Evolutionary conservation across 2,329 filamentous ascomycete species (phyloP).

Genomic region (Cladophialophora psammophila): DNA sequence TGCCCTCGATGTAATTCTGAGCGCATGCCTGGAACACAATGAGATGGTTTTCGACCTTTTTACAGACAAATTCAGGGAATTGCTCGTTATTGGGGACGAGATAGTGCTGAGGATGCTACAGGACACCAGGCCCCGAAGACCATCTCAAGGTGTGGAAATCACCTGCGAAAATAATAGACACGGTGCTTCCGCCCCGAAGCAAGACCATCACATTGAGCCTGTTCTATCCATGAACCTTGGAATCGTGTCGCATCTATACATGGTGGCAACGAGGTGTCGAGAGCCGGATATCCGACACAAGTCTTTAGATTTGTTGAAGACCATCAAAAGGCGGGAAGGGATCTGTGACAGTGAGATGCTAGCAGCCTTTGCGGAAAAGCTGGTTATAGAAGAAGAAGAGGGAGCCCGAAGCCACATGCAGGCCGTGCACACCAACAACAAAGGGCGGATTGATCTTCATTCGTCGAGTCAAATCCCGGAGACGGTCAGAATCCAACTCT

Average conservation of each 20-base stretch:
- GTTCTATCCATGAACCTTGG: conserved; percentile 18
- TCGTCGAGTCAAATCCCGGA: not conserved
- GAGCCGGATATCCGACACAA: conserved; percentile 9
- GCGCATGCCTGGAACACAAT: not conserved
- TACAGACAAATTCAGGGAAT: not conserved
- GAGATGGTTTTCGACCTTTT: not conserved
- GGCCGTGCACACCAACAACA: not conserved
- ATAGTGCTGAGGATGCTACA: not conserved
- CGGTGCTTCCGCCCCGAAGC: too few relatives aligned
- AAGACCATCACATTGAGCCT: not conserved
- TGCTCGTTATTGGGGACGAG: not conserved
- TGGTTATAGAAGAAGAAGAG: not conserved
- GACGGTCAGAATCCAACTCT: not conserved
- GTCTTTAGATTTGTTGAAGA: conserved; percentile 17
- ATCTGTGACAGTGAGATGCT: conserved; percentile 18
- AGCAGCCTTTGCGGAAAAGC: conserved; percentile 4
- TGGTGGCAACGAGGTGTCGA: conserved; percentile 15
- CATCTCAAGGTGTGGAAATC: not conserved
- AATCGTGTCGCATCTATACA: conserved; percentile 13
- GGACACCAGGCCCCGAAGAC: not conserved
- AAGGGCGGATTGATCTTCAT: not conserved
- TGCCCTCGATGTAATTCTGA: not conserved
- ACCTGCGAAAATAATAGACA: not conserved
- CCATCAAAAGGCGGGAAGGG: conserved; percentile 23
- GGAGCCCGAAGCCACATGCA: not conserved